Evolutionary conservation across 139 green algal species (phyloP).

Genomic region (Ettlia oleoabundans): DNA sequence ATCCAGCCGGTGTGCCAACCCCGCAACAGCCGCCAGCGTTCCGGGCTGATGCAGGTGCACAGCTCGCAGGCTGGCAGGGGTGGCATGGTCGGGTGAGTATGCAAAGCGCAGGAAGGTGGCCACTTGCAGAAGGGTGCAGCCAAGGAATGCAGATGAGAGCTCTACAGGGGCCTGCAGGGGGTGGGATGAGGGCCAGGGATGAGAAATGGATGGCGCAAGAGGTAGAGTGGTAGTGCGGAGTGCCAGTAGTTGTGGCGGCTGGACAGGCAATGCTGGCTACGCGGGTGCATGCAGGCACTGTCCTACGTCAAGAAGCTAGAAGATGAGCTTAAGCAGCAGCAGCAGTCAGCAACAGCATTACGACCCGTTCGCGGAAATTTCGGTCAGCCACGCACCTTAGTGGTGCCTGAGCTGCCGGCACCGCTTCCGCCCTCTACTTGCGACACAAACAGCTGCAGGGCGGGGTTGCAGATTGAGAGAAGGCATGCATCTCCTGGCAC

Average conservation of each 20-base stretch:
- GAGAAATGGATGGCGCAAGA: too few species aligned
- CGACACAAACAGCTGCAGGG: slow-evolving; percentile 28
- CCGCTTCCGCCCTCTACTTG: not conserved
- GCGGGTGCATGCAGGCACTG: too few species aligned
- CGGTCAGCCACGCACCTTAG: not conserved
- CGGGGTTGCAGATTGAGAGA: too few species aligned
- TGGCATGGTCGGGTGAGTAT: slow-evolving; percentile 26
- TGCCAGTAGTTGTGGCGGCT: too few species aligned
- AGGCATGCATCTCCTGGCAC: too few species aligned
- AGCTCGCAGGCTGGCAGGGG: not conserved
- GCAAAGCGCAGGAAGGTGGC: slow-evolving; percentile 1
- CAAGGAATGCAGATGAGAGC: slow-evolving; percentile 6
- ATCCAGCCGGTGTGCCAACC: slow-evolving; percentile 30
- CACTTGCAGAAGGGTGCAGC: not conserved
- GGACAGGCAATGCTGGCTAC: not conserved
- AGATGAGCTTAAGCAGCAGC: too few species aligned
- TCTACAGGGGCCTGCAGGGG: not conserved
- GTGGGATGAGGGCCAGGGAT: not conserved
- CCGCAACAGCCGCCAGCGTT: slow-evolving; percentile 9
- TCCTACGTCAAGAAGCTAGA: too few species aligned
- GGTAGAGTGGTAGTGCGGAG: too few species aligned
- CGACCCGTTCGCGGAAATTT: too few species aligned
- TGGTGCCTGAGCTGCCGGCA: not conserved
- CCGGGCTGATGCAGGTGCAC: not conserved
- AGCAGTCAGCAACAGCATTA: too few species aligned